Base-by-base conservation (phyloP, 2,329 filamentous ascomycete genomes). In the Colletotrichum eremochloae region DNA sequence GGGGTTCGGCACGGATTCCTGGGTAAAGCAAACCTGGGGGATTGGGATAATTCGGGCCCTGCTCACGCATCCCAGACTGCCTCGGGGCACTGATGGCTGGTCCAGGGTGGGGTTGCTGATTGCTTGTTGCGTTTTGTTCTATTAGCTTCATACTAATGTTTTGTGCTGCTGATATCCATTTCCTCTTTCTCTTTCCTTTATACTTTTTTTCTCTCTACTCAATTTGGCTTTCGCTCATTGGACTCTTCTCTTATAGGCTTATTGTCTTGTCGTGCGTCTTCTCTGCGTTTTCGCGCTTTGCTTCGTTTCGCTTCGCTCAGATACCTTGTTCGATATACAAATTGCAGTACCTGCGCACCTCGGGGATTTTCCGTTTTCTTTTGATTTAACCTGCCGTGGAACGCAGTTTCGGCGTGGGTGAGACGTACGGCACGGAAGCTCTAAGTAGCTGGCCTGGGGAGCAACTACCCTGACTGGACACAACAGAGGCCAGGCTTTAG, bases 261-360 rank as follows among this genome's bases (percentile, higher is more conserved):
- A 64, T 68, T 48, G 20, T 46, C 29, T 55, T 65, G n/a, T 52
- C 36, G 33, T 24, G 14, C 33, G 33, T 44, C n/a, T 60, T 55
- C 1, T 44, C 18, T 60, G 9, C 29, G 46, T 63, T 31, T n/a
- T 18, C 20, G 62, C 29, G 62, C 68, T 61, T 64, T 71, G 64
- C 76, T 68, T 78, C 64, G 42, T 44, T 73, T 75, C 65, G 72
- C 73, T 75, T 77, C 68, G 74, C 74, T 76, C 85, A 86, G 85
- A 88, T 88, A 88, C 87, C 86, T 89, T 89, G 87, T 89, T 88
- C 86, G 84, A 88, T 86, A 87, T 86, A 87, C 81, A 81, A 79
- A 82, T 78, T 81, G 77, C 71, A 70, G 62, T 74, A 70, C 72
- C 74, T 76, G 65, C 64, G 65, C 64, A 31, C 38, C 50, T 44